Conservation (phyloP, 2,329 filamentous ascomycete genomes). For the Lachnum nothofagi region DNA sequence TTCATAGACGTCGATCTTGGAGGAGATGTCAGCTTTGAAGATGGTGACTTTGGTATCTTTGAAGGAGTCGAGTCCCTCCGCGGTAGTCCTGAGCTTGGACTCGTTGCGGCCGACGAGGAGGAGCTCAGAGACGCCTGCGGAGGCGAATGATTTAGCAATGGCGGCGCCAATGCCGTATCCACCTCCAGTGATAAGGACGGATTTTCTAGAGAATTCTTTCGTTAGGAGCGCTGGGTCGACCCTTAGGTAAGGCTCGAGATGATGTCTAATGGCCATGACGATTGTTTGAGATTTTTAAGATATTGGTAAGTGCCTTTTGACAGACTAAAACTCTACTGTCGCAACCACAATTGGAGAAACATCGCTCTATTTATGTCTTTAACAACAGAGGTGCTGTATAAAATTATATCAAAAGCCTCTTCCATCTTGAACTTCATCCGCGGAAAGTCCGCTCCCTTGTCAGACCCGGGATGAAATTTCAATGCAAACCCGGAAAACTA, state of each 20-base stretch:
- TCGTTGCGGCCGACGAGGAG: conserved; percentile 24
- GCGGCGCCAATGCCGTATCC: conserved; percentile 17
- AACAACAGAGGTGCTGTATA: too few relatives aligned
- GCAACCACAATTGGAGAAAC: too few relatives aligned
- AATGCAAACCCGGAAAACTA: too few relatives aligned
- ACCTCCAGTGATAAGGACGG: conserved; percentile 13
- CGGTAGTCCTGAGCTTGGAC: neutral
- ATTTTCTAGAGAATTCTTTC: neutral
- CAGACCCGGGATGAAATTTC: too few relatives aligned
- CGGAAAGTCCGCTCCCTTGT: too few relatives aligned
- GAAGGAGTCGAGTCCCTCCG: neutral
- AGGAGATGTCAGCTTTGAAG: neutral
- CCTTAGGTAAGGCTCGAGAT: neutral
- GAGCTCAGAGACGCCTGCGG: conserved; percentile 24
- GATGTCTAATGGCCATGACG: too few relatives aligned
- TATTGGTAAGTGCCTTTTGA: too few relatives aligned
- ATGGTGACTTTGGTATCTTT: neutral
- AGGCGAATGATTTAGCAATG: conserved; percentile 17
- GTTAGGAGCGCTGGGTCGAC: neutral
- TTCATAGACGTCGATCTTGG: neutral
- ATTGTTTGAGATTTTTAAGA: too few relatives aligned
- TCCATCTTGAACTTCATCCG: too few relatives aligned
- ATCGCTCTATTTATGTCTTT: too few relatives aligned
- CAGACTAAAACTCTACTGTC: too few relatives aligned
- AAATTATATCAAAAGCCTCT: too few relatives aligned